phyloP scores from a whole-genome alignment of 2,329 filamentous ascomycete species.

The Xylaria sp. region DNA sequence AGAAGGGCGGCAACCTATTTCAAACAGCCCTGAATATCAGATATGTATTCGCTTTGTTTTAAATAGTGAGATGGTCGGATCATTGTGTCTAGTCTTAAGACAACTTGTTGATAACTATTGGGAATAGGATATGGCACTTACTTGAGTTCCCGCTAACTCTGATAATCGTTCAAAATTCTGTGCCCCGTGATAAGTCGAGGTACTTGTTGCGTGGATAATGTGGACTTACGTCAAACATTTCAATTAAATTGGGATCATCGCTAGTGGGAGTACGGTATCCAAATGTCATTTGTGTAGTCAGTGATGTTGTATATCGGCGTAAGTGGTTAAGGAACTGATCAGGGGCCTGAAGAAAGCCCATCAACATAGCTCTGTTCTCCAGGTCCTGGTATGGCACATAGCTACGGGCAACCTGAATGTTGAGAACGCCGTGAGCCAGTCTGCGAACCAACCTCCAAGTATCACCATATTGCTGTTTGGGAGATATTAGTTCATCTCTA shows the following conservation, averaged over 20 bases:
- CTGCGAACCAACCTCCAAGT: slow-evolving; percentile 50
- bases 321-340: slow-evolving; percentile 56
- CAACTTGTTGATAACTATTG: no score
- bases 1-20: slow-evolving; percentile 5
- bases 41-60: no score
- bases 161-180: slow-evolving; percentile 33
- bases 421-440: slow-evolving; percentile 57
- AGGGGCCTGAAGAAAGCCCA: slow-evolving; percentile 57
- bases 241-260: slow-evolving; percentile 54
- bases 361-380: slow-evolving; percentile 65
- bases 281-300: slow-evolving; percentile 61
- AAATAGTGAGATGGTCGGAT: no score
- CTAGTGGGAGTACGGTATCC: slow-evolving; percentile 51
- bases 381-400: slow-evolving; percentile 67
- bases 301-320: slow-evolving; percentile 58
- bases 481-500: no score
- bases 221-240: slow-evolving; percentile 36
- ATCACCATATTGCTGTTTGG: background rate
- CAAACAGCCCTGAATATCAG: background rate
- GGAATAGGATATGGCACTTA: no score
- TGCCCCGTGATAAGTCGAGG: no score
- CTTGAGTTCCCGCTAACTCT: no score
- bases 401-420: slow-evolving; percentile 54
- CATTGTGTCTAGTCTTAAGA: no score
- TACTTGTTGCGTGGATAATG: no score